Evolutionary conservation across 345 rosid genomes (phyloP), one percentile per base, ranked within the genome.

Genomic region (Camelina neglecta): DNA sequence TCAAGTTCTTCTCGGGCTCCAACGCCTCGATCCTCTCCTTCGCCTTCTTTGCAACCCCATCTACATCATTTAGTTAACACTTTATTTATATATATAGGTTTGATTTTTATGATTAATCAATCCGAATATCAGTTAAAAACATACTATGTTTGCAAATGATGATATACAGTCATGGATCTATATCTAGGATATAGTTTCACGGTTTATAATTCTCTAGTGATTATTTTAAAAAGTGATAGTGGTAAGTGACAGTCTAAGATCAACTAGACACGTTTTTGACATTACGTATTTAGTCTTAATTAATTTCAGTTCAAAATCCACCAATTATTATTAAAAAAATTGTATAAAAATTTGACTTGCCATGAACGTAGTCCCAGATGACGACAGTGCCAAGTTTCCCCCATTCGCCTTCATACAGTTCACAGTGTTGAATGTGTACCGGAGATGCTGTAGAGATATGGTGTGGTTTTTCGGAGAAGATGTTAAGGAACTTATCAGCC

Each of bases 351-450:
- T 2, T 15, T 42, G 26, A 65, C 55, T 65, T 67, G 15, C 69
- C 69, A 57, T 71, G 80, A 51, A 66, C 23, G 45, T 81, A 83
- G 49, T 65, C 61, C 82, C 82, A 83, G 71, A 23, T 21, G 74
- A 83, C 18, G 8, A 81, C 35, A 45, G 75, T 20, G 8, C 81
- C 84, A 3, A 51, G 21, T 2, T 69, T 69, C 0, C 84, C 86
- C 72, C 70, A 82, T 0, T 81, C 82, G 18, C 85, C 87, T 15
- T 82, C 76, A 33, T 79, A 80, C 1, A 84, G 66, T 2, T 65
- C 57, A 65, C 56, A 48, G 1, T 60, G 55, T 4, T 77, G 72
- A 4, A 84, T 42, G 11, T 74, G 72, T 2, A 39, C 57, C 8
- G 55, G 55, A 50, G 55, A 50, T 50, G 55, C 55, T 50, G 20